Evolutionary conservation across 2,329 filamentous ascomycete genomes (phyloP).

Genomic region (Ophiostoma quercus): DNA sequence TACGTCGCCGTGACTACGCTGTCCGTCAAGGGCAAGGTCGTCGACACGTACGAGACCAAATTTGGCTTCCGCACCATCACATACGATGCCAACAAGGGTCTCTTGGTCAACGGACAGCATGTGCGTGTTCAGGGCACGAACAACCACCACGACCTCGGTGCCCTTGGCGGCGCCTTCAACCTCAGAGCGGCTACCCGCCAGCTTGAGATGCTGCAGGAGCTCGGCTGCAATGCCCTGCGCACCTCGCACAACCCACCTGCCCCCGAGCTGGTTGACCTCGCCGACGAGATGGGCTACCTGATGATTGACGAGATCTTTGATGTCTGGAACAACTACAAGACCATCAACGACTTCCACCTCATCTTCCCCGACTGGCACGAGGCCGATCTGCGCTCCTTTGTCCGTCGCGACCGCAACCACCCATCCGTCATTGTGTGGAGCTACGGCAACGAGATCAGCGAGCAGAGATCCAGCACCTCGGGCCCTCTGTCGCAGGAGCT

Average conservation of each 20-base stretch:
- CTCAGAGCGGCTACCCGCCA: conserved; percentile 44
- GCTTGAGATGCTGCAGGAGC: conserved; percentile 44
- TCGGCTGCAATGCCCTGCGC: conserved; percentile 47
- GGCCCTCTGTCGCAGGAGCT: conserved; percentile 36
- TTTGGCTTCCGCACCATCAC: conserved; percentile 46
- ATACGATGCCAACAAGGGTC: conserved; percentile 39
- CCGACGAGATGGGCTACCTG: conserved; percentile 46
- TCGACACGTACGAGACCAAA: conserved; percentile 42
- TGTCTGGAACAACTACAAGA: conserved; percentile 45
- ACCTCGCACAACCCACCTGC: conserved; percentile 52
- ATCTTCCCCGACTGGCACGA: conserved; percentile 52
- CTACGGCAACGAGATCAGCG: conserved; percentile 50
- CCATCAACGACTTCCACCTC: conserved; percentile 45
- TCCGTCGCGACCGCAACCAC: conserved; percentile 53
- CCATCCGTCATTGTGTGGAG: conserved; percentile 50
- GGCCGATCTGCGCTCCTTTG: conserved; percentile 45
- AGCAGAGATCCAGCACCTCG: conserved; percentile 39
- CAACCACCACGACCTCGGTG: conserved; percentile 49
- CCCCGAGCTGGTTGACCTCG: conserved; percentile 45
- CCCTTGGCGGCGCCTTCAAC: conserved; percentile 49
- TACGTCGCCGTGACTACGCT: conserved; percentile 45
- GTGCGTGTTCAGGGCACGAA: conserved; percentile 44
- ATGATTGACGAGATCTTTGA: conserved; percentile 53
- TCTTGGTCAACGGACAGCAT: conserved; percentile 44
- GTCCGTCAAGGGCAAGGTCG: conserved; percentile 22